Base-by-base conservation (phyloP, 2,329 filamentous ascomycete species). In the Sporothrix schenckii region DNA sequence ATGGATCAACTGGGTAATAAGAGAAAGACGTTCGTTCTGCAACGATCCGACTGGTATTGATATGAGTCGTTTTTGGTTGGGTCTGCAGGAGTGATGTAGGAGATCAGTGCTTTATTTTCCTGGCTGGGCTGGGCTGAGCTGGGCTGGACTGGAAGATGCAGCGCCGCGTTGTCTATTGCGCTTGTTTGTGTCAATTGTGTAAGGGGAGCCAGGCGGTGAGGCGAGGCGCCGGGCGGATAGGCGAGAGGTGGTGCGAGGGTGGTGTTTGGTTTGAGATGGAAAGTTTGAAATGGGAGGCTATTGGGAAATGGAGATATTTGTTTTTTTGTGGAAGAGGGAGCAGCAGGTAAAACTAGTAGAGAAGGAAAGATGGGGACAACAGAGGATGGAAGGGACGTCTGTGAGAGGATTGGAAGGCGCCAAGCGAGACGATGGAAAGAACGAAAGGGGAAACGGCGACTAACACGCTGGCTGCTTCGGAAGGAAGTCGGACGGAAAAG, bases 401-500 rank as follows among this genome's bases (percentile, higher is more conserved):
- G 44, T 34, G 44, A 30, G 41, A 63, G 24, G 39, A 44, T 34
- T 27, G 44, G 61, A 50, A 50, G 19, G 61, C 41, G 41, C 41
- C 11, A 44, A 34, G 13, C 13, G 16, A 49, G 41, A 30, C 21
- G 16, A 27, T 44, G 39, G 24, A 50, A 50, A 14, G 24, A 50
- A 14, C 24, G 21, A 65, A 52, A 7, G 41, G 11, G 11, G 63
- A 19, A 49, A 50, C 11, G 24, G 41, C 7, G 63, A 66, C 44
- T 52, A 65, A 27, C 10, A 27, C 27, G 41, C 27, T 50, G 24
- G 41, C 16, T 27, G 65, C 21, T 9, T 39, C 21, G 30, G 65
- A 41, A 34, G 39, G 50, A 44, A 56, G 66, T 24, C 50, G n/a
- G 66, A 68, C 50, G 66, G 52, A 68, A 68, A 56, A 30, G 63